Evolutionary conservation across 83 land plant species (phyloP).

Genomic region (Picea mariana): DNA sequence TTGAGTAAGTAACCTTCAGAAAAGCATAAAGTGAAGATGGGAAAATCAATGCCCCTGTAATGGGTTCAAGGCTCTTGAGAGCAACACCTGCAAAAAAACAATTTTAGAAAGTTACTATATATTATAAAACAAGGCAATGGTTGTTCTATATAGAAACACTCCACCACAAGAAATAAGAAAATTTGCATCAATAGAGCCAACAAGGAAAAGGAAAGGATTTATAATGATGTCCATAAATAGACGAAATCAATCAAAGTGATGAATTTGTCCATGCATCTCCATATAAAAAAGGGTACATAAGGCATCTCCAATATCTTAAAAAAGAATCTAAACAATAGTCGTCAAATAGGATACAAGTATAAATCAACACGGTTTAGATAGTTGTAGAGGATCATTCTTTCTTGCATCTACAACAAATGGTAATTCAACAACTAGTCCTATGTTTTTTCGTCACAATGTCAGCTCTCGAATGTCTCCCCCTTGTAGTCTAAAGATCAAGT

Average conservation of each 20-base stretch:
- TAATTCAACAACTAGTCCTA: no score
- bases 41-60: conserved; percentile 50
- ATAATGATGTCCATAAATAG: background rate
- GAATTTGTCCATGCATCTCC: background rate
- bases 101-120: background rate
- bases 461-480: no score
- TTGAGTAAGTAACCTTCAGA: conserved; percentile 27
- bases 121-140: background rate
- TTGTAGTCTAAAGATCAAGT: no score
- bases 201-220: background rate
- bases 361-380: no score
- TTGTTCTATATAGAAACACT: background rate
- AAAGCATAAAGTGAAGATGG: conserved; percentile 64
- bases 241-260: background rate
- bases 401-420: no score
- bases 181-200: background rate
- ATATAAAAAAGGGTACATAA: no score
- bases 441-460: no score
- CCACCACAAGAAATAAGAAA: background rate
- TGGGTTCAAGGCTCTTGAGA: conserved; percentile 45
- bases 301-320: no score
- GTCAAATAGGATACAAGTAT: no score
- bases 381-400: no score
- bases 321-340: no score
- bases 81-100: conserved; percentile 50